Base-by-base conservation (phyloP, 139 green algal species). In the Coelastrella sp. region DNA sequence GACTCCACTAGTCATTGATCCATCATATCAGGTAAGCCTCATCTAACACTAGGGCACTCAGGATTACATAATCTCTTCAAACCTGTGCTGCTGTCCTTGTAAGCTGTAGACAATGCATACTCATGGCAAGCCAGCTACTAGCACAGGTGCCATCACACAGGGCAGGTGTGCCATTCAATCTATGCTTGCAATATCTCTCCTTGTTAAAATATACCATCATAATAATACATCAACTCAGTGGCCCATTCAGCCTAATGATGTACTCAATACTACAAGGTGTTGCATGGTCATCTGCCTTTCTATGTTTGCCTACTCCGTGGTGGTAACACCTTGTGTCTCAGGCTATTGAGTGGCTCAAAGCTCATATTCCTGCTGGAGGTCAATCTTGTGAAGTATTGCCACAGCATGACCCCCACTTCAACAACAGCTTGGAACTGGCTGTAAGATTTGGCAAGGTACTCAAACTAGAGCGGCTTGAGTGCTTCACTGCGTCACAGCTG, bases 361-460 rank as follows among this genome's bases (percentile, higher is more conserved):
- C 75, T 0, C 87, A 95, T 76, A 77, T 96, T 2, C 75, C 78
- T 2, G 74, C 79, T 41, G 68, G 79, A 30, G 83, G 66, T 41
- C 51, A 63, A 11, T 51, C 78, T 23, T 37, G 83, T 11, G 88
- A 90, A 32, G 83, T 81, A 40, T 17, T 74, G 53, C 19, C 40
- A 41, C 75, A 41, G 91, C 90, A 95, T 45, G 91, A 96, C 59
- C 64, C 87, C 19, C 87, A 90, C 59, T 96, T 98, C 63, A 69
- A 84, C 8, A 98, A 86, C 77, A 91, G 89, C 4, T 81, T 98
- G 38, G 94, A 98, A 88, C 91, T 97, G 66, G 92, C 95, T 2
- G 94, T 97, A 7, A 90, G 93, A 45, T 97, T 97, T 83, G 95
- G 95, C 71, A 97, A 97, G 91, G 80, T 86, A 57, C 57, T n/a